Conservation (phyloP, 495 filamentous ascomycete species). For the Tuber umbilicatum region DNA sequence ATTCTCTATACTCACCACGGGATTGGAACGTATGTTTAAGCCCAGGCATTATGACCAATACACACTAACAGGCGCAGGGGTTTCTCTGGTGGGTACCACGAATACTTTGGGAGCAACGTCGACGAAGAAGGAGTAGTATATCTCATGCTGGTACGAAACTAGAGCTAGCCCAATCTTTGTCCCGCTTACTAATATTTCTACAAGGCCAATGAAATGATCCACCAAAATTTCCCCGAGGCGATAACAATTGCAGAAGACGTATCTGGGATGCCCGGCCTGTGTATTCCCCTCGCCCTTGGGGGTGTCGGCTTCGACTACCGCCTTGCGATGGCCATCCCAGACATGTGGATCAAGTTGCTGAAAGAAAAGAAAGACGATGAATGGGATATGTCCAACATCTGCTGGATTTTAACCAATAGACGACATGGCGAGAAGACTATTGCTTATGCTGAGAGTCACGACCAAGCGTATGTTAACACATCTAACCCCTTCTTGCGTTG, state of each 20-base stretch:
- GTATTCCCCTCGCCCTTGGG: constrained; percentile 73
- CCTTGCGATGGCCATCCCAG: constrained; percentile 94
- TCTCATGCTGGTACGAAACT: constrained; percentile 59
- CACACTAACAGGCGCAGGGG: constrained; percentile 53
- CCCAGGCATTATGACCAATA: constrained; percentile 11
- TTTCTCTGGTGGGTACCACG: constrained; percentile 96
- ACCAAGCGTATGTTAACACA: constrained; percentile 75
- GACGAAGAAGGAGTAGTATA: constrained; percentile 95
- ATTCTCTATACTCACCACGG: constrained; percentile 96
- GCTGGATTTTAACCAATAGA: constrained; percentile 81
- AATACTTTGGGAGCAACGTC: constrained; percentile 90
- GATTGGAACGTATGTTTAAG: constrained; percentile 80
- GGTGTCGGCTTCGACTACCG: constrained; percentile 96
- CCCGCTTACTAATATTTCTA: constrained; percentile 16
- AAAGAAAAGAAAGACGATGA: constrained; percentile 89
- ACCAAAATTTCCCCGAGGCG: constrained; percentile 71
- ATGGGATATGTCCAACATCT: constrained; percentile 84
- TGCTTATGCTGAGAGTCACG: constrained; percentile 92
- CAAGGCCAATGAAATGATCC: constrained; percentile 86
- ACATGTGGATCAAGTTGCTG: constrained; percentile 97
- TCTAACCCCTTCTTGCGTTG: background rate
- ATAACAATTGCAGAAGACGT: constrained; percentile 97
- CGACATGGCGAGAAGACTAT: constrained; percentile 97
- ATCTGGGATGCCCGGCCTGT: constrained; percentile 94
- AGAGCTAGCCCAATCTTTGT: background rate